phyloP scores from a whole-genome alignment of 495 filamentous ascomycete genomes.

The Friedmanniomyces endolithicus region DNA sequence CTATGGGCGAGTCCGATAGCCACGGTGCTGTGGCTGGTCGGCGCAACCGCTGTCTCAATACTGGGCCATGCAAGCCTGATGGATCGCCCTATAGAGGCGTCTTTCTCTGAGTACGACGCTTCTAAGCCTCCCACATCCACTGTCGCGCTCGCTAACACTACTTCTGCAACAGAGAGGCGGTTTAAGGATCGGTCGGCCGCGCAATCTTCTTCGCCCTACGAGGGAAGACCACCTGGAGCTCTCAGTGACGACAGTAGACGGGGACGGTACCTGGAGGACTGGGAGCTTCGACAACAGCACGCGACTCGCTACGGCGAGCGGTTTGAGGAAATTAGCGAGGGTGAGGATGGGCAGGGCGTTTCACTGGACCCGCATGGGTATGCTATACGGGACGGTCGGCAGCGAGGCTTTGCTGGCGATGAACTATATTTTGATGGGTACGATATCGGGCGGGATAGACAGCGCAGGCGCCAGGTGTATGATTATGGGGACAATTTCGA shows the following conservation, averaged over 20 bases:
- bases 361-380: slow-evolving; percentile 30
- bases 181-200: slow-evolving; percentile 71
- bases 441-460: slow-evolving; percentile 39
- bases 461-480: slow-evolving; percentile 35
- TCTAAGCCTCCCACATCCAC: slow-evolving; percentile 30
- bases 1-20: slow-evolving; percentile 68
- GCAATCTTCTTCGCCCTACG: slow-evolving; percentile 81
- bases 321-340: slow-evolving; percentile 64
- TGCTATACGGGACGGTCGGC: slow-evolving; percentile 20
- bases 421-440: slow-evolving; percentile 49
- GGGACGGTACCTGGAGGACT: slow-evolving; percentile 43
- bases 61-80: slow-evolving; percentile 90
- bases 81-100: slow-evolving; percentile 99
- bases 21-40: slow-evolving; percentile 86
- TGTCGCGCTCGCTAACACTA: not conserved
- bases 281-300: slow-evolving; percentile 33
- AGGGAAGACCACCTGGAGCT: slow-evolving; percentile 93
- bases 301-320: slow-evolving; percentile 27
- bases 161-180: slow-evolving; percentile 53
- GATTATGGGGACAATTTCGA: slow-evolving; percentile 46
- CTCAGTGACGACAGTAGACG: slow-evolving; percentile 38
- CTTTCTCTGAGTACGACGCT: slow-evolving; percentile 98
- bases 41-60: slow-evolving; percentile 79
- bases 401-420: slow-evolving; percentile 42
- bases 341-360: slow-evolving; percentile 48